A percentile compares a stretch with the other conserved stretches of the same genome.
Evolutionary conservation across 352 stramenopile species (phyloP).

Genomic region (Phytophthora cryptogea): DNA sequence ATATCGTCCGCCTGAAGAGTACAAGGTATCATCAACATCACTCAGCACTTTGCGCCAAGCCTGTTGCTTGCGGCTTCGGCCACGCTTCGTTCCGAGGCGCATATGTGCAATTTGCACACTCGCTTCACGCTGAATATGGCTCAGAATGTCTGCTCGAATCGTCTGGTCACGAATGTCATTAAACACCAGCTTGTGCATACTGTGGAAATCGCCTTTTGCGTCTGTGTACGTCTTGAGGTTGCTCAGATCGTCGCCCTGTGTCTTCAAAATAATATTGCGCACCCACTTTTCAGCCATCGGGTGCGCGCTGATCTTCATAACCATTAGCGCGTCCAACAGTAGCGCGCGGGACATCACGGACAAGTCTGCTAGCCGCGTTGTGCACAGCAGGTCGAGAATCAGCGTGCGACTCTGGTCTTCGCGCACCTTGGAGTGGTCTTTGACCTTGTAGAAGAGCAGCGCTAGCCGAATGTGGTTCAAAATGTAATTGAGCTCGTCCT

Average conservation of each 20-base stretch:
- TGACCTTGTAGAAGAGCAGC: constrained; percentile 99
- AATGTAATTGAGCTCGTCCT: constrained; percentile 97
- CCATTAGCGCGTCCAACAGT: constrained; percentile 96
- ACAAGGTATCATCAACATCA: constrained; percentile 98
- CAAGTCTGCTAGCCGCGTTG: constrained; percentile 92
- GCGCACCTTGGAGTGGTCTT: constrained; percentile 83
- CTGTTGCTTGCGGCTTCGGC: constrained; percentile 77
- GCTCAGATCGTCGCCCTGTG: constrained; percentile 94
- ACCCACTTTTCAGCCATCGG: constrained; percentile 95
- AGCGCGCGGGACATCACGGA: constrained; percentile 92
- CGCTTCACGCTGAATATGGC: constrained; percentile 95
- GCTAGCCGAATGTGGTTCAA: constrained; percentile 94
- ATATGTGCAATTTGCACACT: constrained; percentile 94
- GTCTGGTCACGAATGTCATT: constrained; percentile 91
- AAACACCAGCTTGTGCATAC: constrained; percentile 98
- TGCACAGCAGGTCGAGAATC: constrained; percentile 94
- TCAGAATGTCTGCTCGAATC: constrained; percentile 94
- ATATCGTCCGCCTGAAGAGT: constrained; percentile 95
- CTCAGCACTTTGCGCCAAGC: constrained; percentile 98
- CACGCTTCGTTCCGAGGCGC: constrained; percentile 86
- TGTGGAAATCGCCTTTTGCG: constrained; percentile 96
- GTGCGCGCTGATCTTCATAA: constrained; percentile 97
- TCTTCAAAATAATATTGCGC: constrained; percentile 96
- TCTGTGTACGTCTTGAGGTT: constrained; percentile 97
- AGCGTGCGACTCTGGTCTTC: constrained; percentile 91